A percentile compares a stretch with the other conserved stretches of the same genome.
Conservation (phyloP, 768 basidiomycete genomes). For the Gloeostereum incarnatum region DNA sequence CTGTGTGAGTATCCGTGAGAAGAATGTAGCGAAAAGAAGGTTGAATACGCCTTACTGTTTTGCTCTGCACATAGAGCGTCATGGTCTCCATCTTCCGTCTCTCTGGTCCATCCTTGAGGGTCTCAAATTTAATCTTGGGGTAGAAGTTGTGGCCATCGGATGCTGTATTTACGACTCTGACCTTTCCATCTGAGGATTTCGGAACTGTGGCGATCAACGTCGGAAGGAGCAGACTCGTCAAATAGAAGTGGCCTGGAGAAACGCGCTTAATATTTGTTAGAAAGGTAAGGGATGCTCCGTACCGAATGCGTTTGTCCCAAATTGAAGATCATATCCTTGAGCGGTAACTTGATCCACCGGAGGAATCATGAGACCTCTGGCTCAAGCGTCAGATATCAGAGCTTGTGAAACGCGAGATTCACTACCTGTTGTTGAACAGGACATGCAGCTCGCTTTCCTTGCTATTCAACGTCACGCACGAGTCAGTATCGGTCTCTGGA, state of each 20-base stretch:
- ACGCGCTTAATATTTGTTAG: neutral
- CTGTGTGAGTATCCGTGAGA: too few relatives aligned
- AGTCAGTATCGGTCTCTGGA: neutral
- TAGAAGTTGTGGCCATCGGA: conserved; percentile 9
- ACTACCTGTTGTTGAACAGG: conserved; percentile 17
- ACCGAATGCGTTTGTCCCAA: conserved; percentile 20
- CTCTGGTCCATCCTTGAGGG: conserved; percentile 17
- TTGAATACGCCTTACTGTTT: conserved; percentile 14
- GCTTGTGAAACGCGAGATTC: neutral
- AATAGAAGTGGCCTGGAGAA: conserved; percentile 11
- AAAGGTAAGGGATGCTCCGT: neutral
- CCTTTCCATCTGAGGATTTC: conserved; percentile 12
- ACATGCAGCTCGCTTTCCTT: conserved; percentile 11
- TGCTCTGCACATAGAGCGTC: conserved; percentile 18
- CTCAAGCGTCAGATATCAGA: neutral
- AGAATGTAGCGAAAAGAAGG: too few relatives aligned
- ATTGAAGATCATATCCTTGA: conserved; percentile 23
- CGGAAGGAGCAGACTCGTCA: conserved; percentile 16
- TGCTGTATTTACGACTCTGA: conserved; percentile 22
- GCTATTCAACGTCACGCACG: conserved; percentile 2
- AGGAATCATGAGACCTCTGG: conserved; percentile 15
- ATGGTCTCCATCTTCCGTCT: conserved; percentile 10
- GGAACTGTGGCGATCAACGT: conserved; percentile 14
- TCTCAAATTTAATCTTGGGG: conserved; percentile 14
- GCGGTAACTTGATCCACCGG: conserved; percentile 12